Conservation (phyloP, 2,329 filamentous ascomycete species). For the Sporothrix globosa region DNA sequence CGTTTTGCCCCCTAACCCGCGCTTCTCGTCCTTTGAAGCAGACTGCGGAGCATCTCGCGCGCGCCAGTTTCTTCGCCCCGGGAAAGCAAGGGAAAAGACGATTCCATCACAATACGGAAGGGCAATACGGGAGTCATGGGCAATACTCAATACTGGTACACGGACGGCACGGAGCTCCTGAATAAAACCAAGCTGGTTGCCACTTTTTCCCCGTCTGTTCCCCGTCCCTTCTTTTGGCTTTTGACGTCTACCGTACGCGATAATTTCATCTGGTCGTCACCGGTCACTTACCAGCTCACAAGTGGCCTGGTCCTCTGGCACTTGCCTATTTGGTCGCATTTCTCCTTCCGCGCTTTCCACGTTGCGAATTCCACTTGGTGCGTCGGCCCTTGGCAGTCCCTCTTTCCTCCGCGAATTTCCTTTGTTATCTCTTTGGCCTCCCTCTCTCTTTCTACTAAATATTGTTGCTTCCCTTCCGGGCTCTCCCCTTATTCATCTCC, state of each 20-base stretch:
- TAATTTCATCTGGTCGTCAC: neutral
- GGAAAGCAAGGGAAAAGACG: neutral
- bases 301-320: neutral
- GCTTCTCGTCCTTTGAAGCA: neutral
- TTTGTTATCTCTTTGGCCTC: neutral
- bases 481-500: neutral
- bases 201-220: neutral
- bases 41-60: neutral
- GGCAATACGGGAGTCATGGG: neutral
- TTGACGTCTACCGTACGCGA: neutral
- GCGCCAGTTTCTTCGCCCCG: neutral
- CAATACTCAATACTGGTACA: neutral
- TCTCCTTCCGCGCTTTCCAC: neutral
- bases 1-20: slow-evolving; percentile 4
- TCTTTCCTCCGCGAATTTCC: neutral
- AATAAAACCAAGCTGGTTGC: slow-evolving; percentile 11
- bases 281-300: neutral
- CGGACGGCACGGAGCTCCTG: neutral
- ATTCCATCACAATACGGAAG: neutral
- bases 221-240: slow-evolving; percentile 19
- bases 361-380: neutral
- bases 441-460: neutral
- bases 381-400: neutral
- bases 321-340: slow-evolving; percentile 19
- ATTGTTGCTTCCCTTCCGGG: neutral